Conservation (phyloP, 345 rosid species). For the Tarenaya hassleriana region DNA sequence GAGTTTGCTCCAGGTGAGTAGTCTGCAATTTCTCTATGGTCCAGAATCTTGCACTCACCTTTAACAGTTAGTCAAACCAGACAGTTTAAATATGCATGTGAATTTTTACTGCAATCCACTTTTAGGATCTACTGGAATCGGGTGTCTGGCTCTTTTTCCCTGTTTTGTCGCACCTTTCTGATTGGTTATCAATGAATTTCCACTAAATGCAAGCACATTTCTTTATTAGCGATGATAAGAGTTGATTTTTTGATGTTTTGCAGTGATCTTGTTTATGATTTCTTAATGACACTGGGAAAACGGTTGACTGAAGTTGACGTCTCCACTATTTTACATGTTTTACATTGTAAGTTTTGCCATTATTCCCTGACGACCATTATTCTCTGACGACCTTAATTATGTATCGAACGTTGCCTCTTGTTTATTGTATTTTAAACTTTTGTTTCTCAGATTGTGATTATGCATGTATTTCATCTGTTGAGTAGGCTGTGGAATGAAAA, state of each 20-base stretch:
- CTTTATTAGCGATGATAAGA: background rate
- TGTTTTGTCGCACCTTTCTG: too few species aligned
- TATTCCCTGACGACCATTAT: background rate
- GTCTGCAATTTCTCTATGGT: constrained; percentile 17
- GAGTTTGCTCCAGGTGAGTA: constrained; percentile 78
- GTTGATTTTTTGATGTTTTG: constrained; percentile 17
- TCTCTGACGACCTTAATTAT: background rate
- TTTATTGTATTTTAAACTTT: constrained; percentile 1
- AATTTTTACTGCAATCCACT: too few species aligned
- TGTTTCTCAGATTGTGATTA: constrained; percentile 11
- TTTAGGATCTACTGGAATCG: too few species aligned
- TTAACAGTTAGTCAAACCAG: background rate
- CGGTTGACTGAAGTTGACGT: constrained; percentile 68
- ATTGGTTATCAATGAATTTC: too few species aligned
- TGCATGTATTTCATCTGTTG: constrained; percentile 7
- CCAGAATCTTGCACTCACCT: background rate
- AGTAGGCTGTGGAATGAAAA: constrained; percentile 91
- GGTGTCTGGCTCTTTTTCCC: too few species aligned
- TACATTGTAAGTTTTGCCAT: constrained; percentile 56
- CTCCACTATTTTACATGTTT: constrained; percentile 65
- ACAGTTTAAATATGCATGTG: too few species aligned
- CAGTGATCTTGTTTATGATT: constrained; percentile 92
- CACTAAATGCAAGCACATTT: too few species aligned
- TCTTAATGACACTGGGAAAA: constrained; percentile 64
- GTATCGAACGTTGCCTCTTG: too few species aligned